phyloP scores from a whole-genome alignment of 1,284 basidiomycete genomes.

The Agroathelia rolfsii region DNA sequence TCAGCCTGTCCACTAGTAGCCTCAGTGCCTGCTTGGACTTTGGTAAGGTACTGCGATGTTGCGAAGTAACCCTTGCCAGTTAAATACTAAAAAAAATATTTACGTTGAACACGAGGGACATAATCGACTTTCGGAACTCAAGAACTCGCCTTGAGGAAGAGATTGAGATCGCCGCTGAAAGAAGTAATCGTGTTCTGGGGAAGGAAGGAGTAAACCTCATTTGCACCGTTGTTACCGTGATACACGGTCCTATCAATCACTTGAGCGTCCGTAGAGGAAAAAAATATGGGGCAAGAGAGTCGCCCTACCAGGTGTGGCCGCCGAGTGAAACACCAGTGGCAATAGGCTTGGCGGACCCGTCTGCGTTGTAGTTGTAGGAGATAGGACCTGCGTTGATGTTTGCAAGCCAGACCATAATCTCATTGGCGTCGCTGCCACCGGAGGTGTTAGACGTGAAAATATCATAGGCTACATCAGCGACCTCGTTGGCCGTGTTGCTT shows the following conservation, averaged over 20 bases:
- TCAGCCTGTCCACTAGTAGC: conserved; percentile 45
- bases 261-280: neutral
- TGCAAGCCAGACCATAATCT: conserved; percentile 63
- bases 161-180: conserved; percentile 46
- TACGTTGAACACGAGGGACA: no score
- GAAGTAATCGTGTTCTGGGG: conserved; percentile 33
- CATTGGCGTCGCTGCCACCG: conserved; percentile 42
- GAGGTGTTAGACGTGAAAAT: conserved; percentile 46
- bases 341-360: conserved; percentile 38
- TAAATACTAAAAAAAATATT: conserved; percentile 22
- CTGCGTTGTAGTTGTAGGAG: conserved; percentile 33
- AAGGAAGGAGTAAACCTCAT: conserved; percentile 57
- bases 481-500: conserved; percentile 19
- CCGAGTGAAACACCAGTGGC: conserved; percentile 34
- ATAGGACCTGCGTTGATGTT: conserved; percentile 51
- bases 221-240: conserved; percentile 45
- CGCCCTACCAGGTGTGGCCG: conserved; percentile 38
- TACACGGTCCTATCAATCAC: conserved; percentile 50
- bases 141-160: conserved; percentile 41
- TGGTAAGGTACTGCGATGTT: conserved; percentile 37
- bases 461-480: conserved; percentile 52
- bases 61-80: conserved; percentile 23
- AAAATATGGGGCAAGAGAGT: no score
- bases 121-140: no score
- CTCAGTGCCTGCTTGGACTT: conserved; percentile 47